Evolutionary conservation across 2,329 filamentous ascomycete species (phyloP).

Genomic region (Westerdykella sp.): DNA sequence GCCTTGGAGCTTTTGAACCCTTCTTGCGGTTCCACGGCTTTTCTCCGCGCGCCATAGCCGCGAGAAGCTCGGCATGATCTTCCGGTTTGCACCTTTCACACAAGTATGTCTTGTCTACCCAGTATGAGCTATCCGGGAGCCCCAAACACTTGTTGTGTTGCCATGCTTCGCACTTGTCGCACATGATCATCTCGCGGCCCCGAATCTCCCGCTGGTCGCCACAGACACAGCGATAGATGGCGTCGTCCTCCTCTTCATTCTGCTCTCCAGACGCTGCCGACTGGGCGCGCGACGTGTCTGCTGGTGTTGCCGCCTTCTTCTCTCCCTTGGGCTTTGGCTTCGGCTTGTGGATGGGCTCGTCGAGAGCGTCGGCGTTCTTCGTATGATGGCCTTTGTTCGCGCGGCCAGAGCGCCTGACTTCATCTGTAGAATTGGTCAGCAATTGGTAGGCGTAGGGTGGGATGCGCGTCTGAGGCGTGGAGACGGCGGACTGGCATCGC

Average conservation of each 20-base stretch:
- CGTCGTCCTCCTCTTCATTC: constrained; percentile 55
- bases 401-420: constrained; percentile 88
- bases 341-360: constrained; percentile 38
- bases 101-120: constrained; percentile 55
- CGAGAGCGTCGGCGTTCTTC: constrained; percentile 65
- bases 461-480: not conserved
- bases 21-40: constrained; percentile 69
- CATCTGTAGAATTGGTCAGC: constrained; percentile 49
- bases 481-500: constrained; percentile 11
- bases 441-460: constrained; percentile 7
- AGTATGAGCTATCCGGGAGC: constrained; percentile 64
- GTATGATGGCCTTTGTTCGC: constrained; percentile 95
- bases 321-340: constrained; percentile 43
- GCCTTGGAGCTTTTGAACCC: constrained; percentile 49
- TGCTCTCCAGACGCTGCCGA: constrained; percentile 37
- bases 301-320: constrained; percentile 25
- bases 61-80: constrained; percentile 73
- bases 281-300: constrained; percentile 34
- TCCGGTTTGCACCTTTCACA: constrained; percentile 86
- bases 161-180: constrained; percentile 88
- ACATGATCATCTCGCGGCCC: constrained; percentile 90
- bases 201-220: constrained; percentile 74
- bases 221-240: constrained; percentile 88
- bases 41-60: constrained; percentile 71
- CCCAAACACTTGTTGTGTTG: constrained; percentile 97